Evolutionary conservation across 768 basidiomycete species (phyloP).

Genomic region (Kwoniella sp.): DNA sequence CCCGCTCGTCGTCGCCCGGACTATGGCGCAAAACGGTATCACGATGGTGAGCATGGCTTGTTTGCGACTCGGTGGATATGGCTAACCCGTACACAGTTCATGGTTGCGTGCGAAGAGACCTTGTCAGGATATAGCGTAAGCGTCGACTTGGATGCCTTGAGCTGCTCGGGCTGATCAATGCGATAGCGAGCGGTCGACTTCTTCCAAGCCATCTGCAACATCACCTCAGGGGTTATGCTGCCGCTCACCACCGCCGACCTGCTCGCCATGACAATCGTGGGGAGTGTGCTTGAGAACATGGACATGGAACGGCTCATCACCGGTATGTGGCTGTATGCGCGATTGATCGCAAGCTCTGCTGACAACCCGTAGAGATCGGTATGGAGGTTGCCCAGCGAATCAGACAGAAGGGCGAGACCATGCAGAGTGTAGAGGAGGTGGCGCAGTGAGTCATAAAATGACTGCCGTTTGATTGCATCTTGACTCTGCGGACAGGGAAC

Average conservation of each 20-base stretch:
- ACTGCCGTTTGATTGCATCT: background rate
- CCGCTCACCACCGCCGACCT: conserved; percentile 92
- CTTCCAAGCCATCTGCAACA: conserved; percentile 83
- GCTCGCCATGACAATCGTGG: conserved; percentile 87
- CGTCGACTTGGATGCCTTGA: background rate
- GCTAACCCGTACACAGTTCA: no score
- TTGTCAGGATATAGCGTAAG: conserved; percentile 46
- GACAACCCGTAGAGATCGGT: conserved; percentile 64
- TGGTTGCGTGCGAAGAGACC: conserved; percentile 93
- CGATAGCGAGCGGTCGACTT: conserved; percentile 62
- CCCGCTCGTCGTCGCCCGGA: conserved; percentile 76
- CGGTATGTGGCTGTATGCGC: conserved; percentile 23
- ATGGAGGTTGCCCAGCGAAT: conserved; percentile 88
- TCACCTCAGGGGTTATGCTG: conserved; percentile 93
- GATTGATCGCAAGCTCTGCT: background rate
- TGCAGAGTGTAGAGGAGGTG: conserved; percentile 95
- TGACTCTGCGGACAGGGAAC: conserved; percentile 54
- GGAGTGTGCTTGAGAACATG: conserved; percentile 91
- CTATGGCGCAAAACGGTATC: conserved; percentile 86
- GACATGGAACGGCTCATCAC: conserved; percentile 96
- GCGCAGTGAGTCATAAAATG: conserved; percentile 55
- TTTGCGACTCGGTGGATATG: no score
- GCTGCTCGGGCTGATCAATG: background rate
- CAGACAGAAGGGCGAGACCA: conserved; percentile 62
- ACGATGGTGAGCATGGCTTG: conserved; percentile 62